Evolutionary conservation across 164 flowering plant species (phyloP), one percentile per base, ranked within the genome.

Genomic region (Cinnamomum chago): DNA sequence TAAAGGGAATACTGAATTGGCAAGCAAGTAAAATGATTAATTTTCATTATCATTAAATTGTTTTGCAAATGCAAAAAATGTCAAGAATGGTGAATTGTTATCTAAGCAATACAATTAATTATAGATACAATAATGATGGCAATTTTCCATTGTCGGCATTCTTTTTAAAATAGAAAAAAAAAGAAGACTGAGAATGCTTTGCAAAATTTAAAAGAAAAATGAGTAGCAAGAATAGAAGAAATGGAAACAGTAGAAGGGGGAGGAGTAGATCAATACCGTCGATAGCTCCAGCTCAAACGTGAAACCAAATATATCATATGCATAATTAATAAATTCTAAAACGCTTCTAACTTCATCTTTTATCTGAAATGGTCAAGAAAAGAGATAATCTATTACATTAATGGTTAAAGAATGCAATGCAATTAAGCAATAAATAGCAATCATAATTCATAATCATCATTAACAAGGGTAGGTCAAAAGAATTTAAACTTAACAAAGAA

Each of bases 281-380:
- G 99, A 96, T 72, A 96, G 83, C 87, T 96, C 95, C 82, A 96
- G 84, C 74, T 96, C 98, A 82, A 86, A 96, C 22, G 97, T 92
- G 84, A 96, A 96, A 65, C 99, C 97, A 86, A 96, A 96, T 76
- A 88, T 73, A 50, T 79, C 80, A 76, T 96, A 96, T 1, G 78
- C 84, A 72, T 88, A 84, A 51, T 83, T 84, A 70, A 96, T 89
- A 81, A 96, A 94, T 7, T 94, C 97, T 71, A 96, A 80, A 64
- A 85, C 99, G 62, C 83, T 84, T 80, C 70, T 86, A 27, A 94
- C 99, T 88, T 96, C 99, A 72, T 91, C 98, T 82, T 94, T 96
- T 67, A 96, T 79, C 99, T 96, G 90, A 73, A 83, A 71, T 27
- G 15, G 70, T 25, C 1, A 23, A 65, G 35, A 11, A 50, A 52